Conservation (phyloP, 2,329 filamentous ascomycete species). For the Aspergillus pseudonomiae region DNA sequence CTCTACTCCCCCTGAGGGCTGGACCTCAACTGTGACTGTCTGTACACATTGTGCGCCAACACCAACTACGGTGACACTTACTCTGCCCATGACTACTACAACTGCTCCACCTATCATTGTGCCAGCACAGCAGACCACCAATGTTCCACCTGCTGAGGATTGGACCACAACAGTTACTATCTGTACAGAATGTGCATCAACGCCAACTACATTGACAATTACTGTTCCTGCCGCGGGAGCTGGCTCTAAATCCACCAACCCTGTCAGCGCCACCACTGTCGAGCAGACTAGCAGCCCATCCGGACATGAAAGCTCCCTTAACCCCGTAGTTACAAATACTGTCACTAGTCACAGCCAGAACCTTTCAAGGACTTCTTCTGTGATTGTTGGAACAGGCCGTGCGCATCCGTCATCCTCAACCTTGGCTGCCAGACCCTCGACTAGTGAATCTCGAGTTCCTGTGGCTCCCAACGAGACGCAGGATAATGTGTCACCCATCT, state of each 20-base stretch:
- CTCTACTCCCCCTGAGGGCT: slow-evolving; percentile 37
- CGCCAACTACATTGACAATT: slow-evolving; percentile 14
- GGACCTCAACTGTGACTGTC: slow-evolving; percentile 45
- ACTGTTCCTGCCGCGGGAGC: slow-evolving; percentile 12
- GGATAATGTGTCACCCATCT: slow-evolving; percentile 19
- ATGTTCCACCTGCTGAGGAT: slow-evolving; percentile 10
- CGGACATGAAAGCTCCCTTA: background rate
- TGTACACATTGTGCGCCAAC: slow-evolving; percentile 43
- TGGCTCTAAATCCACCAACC: slow-evolving; percentile 1
- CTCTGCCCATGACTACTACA: slow-evolving; percentile 27
- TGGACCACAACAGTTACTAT: slow-evolving; percentile 13
- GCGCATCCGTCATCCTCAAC: slow-evolving; percentile 21
- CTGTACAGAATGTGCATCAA: slow-evolving; percentile 13
- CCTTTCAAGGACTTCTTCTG: slow-evolving; percentile 12
- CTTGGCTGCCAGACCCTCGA: slow-evolving; percentile 18
- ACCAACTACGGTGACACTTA: slow-evolving; percentile 44
- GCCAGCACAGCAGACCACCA: slow-evolving; percentile 9
- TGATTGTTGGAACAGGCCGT: slow-evolving; percentile 7
- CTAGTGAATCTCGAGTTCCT: slow-evolving; percentile 10
- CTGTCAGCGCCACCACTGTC: background rate
- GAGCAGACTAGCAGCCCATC: slow-evolving; percentile 9
- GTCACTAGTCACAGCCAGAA: background rate
- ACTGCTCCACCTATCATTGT: slow-evolving; percentile 11
- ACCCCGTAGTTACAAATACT: background rate
- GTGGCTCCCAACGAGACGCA: slow-evolving; percentile 21